Base-by-base conservation (phyloP, 306 rosid genomes). In the Argentina anserina region DNA sequence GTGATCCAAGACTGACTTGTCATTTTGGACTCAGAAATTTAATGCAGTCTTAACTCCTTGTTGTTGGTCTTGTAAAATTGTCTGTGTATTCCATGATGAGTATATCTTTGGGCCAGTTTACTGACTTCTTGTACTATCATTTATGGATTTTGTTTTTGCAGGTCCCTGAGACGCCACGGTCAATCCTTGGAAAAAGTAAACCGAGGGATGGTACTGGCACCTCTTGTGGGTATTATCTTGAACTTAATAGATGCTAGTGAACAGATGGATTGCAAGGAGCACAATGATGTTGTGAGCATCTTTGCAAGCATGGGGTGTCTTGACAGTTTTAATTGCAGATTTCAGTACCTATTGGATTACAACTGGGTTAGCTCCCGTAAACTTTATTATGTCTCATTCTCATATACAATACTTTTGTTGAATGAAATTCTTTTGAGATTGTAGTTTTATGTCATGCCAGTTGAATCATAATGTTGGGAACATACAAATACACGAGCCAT, bases 241-340 rank as follows among this genome's bases (percentile, higher is more conserved):
- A 94, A 94, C 81, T 77, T 94, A 81, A 81, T 89, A 90, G 90
- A 90, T 78, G 90, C 96, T 41, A 79, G 87, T 65, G 85, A 81
- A 63, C 78, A 84, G 75, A 80, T 73, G 80, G 86, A 87, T 72
- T 72, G 72, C 79, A 72, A n/a, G 66, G 90, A 88, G 69, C 81
- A 69, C 75, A 94, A 87, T 82, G 89, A 89, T 82, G 87, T 94
- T 49, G 83, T 90, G 75, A 90, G 87, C 78, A 80, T 94, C 71
- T 88, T 94, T 68, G 91, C 96, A 78, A 91, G 93, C 88, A 90
- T 91, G 97, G 92, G 90, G 73, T 91, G 97, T 79, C 90, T 89
- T 37, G 83, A 84, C 79, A 87, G 85, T 28, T 90, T 94, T 77
- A 82, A 87, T 76, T 88, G 82, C 77, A 94, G 97, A 70, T 94